Base-by-base conservation (phyloP, 2,329 filamentous ascomycete species). In the Diplocarpon mali region DNA sequence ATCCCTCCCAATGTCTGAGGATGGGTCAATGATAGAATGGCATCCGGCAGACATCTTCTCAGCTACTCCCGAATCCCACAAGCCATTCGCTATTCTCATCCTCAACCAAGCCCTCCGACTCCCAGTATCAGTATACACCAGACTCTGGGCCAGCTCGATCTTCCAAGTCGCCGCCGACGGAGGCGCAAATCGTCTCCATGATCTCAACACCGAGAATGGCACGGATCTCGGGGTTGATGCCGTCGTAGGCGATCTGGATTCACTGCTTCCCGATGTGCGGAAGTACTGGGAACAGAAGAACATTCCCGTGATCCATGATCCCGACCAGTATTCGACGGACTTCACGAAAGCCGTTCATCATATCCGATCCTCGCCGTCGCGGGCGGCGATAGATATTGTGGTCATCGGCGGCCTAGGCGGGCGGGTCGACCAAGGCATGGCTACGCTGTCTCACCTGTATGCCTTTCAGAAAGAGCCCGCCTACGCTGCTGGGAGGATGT, bases 211-310 rank as follows among this genome's bases (percentile, higher is more conserved):
- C n/a, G 14, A 31, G 13, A 34, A 44, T 9, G 10, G 17, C 13
- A 65, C 77, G 59, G 68, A 78, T 46, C 76, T 87, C 1, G 67
- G 83, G 55, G 69, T 75, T 43, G 69, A 85, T 58, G 69, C 75
- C 44, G 88, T 98, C 49, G 79, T 94, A 54, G 92, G 92, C 38
- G 92, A 98, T 62, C 73, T 98, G 9, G 92, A 98, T 66, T 95
- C 90, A 3, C 68, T 96, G 14, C 67, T 67, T 2, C 68, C 76
- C 9, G 65, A 75, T 11, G 73, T 84, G 10, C 71, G 71, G 42
- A 57, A 70, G n/a, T 69, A 73, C 29, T 66, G 69, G 16, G 42
- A 62, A 60, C 13, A 59, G 44, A 15, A 63, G 61, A 63, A 69
- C 24, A 73, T 86, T 2, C 59, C 70, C 11, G 70, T 96, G 42